These are phyloP conservation scores for Pontederia paniculata DNA, from an alignment of 176 grass and related monocot genomes.

Conservation along the genomic window DNA sequence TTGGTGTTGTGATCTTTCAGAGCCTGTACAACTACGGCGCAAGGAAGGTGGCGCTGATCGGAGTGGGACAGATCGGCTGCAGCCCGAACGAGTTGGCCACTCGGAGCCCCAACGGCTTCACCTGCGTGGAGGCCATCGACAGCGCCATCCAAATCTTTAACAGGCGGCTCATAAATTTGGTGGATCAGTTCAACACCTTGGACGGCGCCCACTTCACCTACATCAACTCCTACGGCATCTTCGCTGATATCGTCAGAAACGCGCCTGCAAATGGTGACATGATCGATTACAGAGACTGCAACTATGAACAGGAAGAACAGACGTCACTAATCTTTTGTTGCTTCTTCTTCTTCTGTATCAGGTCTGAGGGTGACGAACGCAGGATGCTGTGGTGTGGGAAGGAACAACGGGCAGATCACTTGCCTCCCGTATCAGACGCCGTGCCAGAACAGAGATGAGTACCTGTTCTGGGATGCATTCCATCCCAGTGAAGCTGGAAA, in stretches of 20 bases:
- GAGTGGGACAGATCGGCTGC: conserved; percentile 77
- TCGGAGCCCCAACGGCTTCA: conserved; percentile 53
- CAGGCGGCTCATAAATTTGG: conserved; percentile 33
- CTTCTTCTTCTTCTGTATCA: not conserved
- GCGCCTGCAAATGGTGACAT: conserved; percentile 27
- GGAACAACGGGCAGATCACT: conserved; percentile 92
- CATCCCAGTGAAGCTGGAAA: conserved; percentile 77
- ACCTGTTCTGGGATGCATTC: conserved; percentile 98
- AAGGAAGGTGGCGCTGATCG: conserved; percentile 77
- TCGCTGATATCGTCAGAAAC: conserved; percentile 44
- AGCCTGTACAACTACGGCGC: conserved; percentile 60
- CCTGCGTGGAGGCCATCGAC: conserved; percentile 52
- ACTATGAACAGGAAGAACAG: no score
- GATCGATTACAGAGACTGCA: not conserved
- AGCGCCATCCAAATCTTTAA: conserved; percentile 75
- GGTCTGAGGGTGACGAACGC: conserved; percentile 47
- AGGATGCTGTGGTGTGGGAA: conserved; percentile 90
- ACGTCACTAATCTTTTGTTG: no score
- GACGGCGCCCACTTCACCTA: conserved; percentile 74
- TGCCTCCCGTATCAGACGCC: conserved; percentile 80
- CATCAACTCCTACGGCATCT: conserved; percentile 70
- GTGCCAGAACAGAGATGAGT: conserved; percentile 62
- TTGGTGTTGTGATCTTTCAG: conserved; percentile 8
- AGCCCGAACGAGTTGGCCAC: conserved; percentile 77
- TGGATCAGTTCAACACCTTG: conserved; percentile 57